A percentile compares a stretch with the other conserved stretches of the same genome.
Conservation (phyloP, 345 rosid species). For the Salix viminalis region DNA sequence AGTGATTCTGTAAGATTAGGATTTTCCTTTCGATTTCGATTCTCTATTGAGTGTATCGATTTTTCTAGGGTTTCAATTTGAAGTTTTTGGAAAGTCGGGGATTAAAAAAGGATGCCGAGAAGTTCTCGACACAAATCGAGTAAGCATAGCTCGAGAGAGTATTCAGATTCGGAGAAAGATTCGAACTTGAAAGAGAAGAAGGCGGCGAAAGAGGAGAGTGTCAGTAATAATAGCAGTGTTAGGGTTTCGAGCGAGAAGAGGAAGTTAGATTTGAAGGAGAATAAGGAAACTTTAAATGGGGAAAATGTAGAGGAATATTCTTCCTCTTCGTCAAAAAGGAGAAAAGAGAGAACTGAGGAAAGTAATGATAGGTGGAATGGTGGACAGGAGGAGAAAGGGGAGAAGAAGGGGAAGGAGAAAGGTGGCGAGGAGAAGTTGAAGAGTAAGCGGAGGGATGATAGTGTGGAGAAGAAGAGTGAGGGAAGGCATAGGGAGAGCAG, state of each 20-base stretch:
- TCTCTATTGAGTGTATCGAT: neutral
- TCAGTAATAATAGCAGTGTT: slow-evolving; percentile 18
- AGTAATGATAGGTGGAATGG: slow-evolving; percentile 79
- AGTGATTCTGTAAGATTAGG: slow-evolving; percentile 15
- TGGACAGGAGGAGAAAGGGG: slow-evolving; percentile 44
- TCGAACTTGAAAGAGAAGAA: slow-evolving; percentile 57
- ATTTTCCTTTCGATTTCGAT: slow-evolving; percentile 7
- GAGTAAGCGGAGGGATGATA: slow-evolving; percentile 59
- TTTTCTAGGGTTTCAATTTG: slow-evolving; percentile 11
- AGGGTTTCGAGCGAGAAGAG: slow-evolving; percentile 67
- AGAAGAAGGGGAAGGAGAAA: slow-evolving; percentile 49
- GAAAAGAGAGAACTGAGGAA: slow-evolving; percentile 48
- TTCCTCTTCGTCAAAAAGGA: slow-evolving; percentile 52
- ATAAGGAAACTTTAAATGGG: slow-evolving; percentile 41
- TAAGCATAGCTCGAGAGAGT: slow-evolving; percentile 73
- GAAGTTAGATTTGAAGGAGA: slow-evolving; percentile 52
- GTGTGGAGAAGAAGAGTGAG: slow-evolving; percentile 50
- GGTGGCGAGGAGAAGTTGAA: slow-evolving; percentile 45
- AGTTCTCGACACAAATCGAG: slow-evolving; percentile 96
- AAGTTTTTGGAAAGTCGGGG: slow-evolving; percentile 6
- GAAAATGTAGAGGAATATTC: slow-evolving; percentile 56
- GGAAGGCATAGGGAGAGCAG: slow-evolving; percentile 56
- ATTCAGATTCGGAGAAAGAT: slow-evolving; percentile 86
- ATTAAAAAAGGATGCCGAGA: slow-evolving; percentile 54
- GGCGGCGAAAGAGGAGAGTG: slow-evolving; percentile 40